A percentile compares a stretch with the other conserved stretches of the same genome.
Conservation (phyloP, 2,329 filamentous ascomycete species). For the Keithomyces neogunnii region DNA sequence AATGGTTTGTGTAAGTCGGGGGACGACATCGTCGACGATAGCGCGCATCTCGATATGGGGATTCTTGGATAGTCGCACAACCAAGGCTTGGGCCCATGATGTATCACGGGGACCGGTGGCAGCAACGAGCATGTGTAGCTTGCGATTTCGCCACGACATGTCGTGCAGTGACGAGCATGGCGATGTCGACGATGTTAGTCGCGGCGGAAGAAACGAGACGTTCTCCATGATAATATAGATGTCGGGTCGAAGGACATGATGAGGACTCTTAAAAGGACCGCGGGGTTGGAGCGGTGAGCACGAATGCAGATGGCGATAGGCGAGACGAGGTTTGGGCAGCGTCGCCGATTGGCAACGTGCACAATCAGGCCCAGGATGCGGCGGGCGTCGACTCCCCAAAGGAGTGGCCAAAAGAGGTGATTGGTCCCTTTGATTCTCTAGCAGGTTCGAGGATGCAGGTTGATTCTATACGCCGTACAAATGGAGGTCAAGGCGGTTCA, state of each 20-base stretch:
- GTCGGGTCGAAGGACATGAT: slow-evolving; percentile 21
- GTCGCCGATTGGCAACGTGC: background rate
- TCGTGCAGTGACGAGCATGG: slow-evolving; percentile 30
- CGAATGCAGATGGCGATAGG: background rate
- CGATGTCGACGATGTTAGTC: slow-evolving; percentile 20
- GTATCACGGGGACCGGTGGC: slow-evolving; percentile 58
- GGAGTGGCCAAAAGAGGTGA: background rate
- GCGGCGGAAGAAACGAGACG: slow-evolving; percentile 20
- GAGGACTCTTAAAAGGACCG: slow-evolving; percentile 1
- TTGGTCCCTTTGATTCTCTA: background rate
- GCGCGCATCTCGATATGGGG: slow-evolving; percentile 52
- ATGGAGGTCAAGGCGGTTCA: background rate
- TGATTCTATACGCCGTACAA: background rate
- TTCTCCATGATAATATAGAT: slow-evolving; percentile 23
- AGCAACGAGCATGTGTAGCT: slow-evolving; percentile 54
- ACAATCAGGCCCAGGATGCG: background rate
- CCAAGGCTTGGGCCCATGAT: slow-evolving; percentile 56
- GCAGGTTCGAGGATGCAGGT: background rate
- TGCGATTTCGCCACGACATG: slow-evolving; percentile 28
- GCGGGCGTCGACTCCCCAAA: background rate
- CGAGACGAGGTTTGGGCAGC: slow-evolving; percentile 1
- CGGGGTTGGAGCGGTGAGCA: background rate
- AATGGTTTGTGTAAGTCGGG: slow-evolving; percentile 54
- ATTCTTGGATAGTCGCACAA: slow-evolving; percentile 59
- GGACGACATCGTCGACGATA: slow-evolving; percentile 57